Evolutionary conservation across 176 grass and related monocot genomes (phyloP).

Genomic region (Elaeis guineensis): DNA sequence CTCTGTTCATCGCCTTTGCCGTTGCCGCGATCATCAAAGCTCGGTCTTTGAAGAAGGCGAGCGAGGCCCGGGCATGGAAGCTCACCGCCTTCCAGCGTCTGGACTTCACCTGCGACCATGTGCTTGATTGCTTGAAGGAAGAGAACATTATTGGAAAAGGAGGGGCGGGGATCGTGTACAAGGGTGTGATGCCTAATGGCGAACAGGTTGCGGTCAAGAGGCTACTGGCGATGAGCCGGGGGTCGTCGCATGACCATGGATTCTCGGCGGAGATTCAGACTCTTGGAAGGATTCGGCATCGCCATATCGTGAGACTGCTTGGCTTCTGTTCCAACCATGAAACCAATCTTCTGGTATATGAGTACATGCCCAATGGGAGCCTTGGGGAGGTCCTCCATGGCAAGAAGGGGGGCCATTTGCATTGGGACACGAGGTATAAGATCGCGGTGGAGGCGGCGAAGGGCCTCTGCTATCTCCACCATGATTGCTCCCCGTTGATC

Average conservation of each 20-base stretch:
- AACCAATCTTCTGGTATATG: constrained; percentile 81
- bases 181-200: constrained; percentile 77
- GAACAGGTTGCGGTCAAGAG: constrained; percentile 84
- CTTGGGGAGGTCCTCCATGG: constrained; percentile 92
- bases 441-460: constrained; percentile 89
- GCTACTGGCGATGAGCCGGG: constrained; percentile 60
- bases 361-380: constrained; percentile 97
- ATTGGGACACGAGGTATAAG: constrained; percentile 84
- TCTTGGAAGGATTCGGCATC: constrained; percentile 82
- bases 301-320: constrained; percentile 78
- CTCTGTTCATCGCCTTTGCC: constrained; percentile 69
- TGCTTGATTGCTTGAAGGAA: constrained; percentile 75
- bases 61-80: constrained; percentile 66
- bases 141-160: constrained; percentile 97
- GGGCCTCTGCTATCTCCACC: constrained; percentile 94
- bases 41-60: constrained; percentile 72
- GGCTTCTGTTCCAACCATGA: constrained; percentile 92
- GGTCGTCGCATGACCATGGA: constrained; percentile 84
- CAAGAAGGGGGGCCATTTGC: constrained; percentile 81
- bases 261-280: constrained; percentile 96
- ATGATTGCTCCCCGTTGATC: constrained; percentile 76
- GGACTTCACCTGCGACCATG: constrained; percentile 75
- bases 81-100: constrained; percentile 79
- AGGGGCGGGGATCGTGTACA: constrained; percentile 88
- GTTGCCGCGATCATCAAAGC: constrained; percentile 67